A percentile compares a stretch with the other conserved stretches of the same genome.
These are phyloP conservation scores for Thalassiosira hispida DNA, from an alignment of 352 stramenopile genomes.

Conservation along the genomic window DNA sequence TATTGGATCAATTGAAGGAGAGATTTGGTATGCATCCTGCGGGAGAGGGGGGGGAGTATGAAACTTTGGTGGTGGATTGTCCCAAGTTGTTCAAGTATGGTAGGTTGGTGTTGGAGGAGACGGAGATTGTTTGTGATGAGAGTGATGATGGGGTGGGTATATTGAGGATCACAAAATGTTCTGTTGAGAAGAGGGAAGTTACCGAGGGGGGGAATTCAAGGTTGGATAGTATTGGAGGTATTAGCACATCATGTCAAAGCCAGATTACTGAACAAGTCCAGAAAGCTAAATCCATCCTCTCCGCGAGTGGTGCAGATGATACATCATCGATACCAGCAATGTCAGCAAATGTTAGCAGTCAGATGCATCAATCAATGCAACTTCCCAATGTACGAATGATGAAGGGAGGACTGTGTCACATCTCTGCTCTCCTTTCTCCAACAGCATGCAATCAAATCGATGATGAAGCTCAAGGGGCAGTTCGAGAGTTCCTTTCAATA, in stretches of 20 bases:
- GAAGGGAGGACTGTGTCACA: slow-evolving; percentile 70
- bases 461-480: slow-evolving; percentile 61
- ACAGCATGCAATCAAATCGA: slow-evolving; percentile 35
- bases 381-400: slow-evolving; percentile 60
- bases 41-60: slow-evolving; percentile 99
- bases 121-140: slow-evolving; percentile 92
- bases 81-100: slow-evolving; percentile 91
- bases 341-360: slow-evolving; percentile 1
- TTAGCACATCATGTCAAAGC: slow-evolving; percentile 3
- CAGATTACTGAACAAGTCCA: slow-evolving; percentile 17
- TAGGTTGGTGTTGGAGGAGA: slow-evolving; percentile 87
- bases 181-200: slow-evolving; percentile 89
- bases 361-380: slow-evolving; percentile 31
- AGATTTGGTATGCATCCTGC: slow-evolving; percentile 98
- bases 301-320: slow-evolving; percentile 13
- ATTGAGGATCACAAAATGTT: slow-evolving; percentile 90
- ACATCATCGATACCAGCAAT: slow-evolving; percentile 12
- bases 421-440: slow-evolving; percentile 59
- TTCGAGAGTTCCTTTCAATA: slow-evolving; percentile 61
- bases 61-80: slow-evolving; percentile 98
- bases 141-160: slow-evolving; percentile 91
- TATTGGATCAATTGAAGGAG: slow-evolving; percentile 91
- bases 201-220: neutral
- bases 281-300: slow-evolving; percentile 17
- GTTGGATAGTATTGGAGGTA: neutral